Base-by-base conservation (phyloP, 1,284 basidiomycete genomes). In the Mrakiaceae sp. region DNA sequence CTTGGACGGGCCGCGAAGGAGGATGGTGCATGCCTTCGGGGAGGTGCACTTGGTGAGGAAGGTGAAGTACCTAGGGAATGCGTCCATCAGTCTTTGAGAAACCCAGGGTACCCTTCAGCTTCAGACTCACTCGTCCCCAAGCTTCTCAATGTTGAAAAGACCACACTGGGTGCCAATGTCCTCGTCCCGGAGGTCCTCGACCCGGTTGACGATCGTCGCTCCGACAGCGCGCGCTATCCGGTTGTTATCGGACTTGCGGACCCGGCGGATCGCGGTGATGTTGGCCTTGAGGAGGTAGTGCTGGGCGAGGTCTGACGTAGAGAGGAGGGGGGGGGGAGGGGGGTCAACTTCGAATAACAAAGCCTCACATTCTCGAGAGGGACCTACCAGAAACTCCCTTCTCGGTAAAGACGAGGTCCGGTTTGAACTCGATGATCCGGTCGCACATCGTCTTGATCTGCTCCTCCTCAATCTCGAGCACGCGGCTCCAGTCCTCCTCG, bases 231-330 rank as follows among this genome's bases (percentile, higher is more conserved):
- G 87, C 0, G 95, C 95, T 70, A 98, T 93, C 65, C 94, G 89
- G 79, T 98, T 98, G 81, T 98, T 98, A 78, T 99, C 95, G 7
- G 92, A 94, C 78, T 99, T 98, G 72, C 95, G 86, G 16, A 98
- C 92, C 14, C 94, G 86, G 61, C 95, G 88, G 69, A 98, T 84
- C 57, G 92, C 90, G 16, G 93, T 90, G 67, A 98, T 84, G 75
- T 94, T 87, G 68, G 88, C 83, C 74, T 92, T 92, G 72, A 87
- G 82, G 67, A 99, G 83, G 74, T 91, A 86, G 73, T 97, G 89
- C 74, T 98, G 96, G 0, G 95, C 94, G 58, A 92, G 85, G 72
- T 98, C 93, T 91, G 70, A 27, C 27, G 27, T 43, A 50, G 40
- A 61, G 39, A 50, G 3, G 5, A 39, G 3, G 49, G 8, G 49